Conservation (phyloP, 23 red algal genomes). For the Gracilariopsis chorda region DNA sequence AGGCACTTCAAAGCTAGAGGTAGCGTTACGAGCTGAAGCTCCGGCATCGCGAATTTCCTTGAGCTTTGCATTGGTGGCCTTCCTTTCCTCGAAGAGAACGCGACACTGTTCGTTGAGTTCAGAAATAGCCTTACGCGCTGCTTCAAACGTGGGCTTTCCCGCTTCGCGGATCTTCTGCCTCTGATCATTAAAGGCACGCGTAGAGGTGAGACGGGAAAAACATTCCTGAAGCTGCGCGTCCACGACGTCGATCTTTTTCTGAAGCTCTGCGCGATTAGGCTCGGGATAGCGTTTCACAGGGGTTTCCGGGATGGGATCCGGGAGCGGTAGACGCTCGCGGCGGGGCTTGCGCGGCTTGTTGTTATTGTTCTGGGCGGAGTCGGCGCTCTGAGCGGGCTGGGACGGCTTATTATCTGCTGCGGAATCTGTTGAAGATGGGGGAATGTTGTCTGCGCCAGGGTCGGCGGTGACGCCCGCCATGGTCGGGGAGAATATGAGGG, state of each 20-base stretch:
- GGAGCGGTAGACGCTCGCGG: constrained; percentile 59
- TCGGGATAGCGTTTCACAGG: constrained; percentile 74
- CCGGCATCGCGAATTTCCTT: constrained; percentile 52
- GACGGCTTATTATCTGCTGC: neutral
- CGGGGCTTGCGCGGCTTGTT: constrained; percentile 32
- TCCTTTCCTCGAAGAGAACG: constrained; percentile 49
- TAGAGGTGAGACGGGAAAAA: constrained; percentile 40
- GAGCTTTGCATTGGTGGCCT: constrained; percentile 33
- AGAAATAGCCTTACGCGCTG: constrained; percentile 8
- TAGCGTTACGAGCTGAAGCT: neutral
- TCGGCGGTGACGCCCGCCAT: constrained; percentile 43
- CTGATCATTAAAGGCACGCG: constrained; percentile 26
- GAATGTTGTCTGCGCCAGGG: neutral
- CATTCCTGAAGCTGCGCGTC: constrained; percentile 48
- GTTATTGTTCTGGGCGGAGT: neutral
- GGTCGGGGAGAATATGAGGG: neutral
- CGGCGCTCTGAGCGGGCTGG: neutral
- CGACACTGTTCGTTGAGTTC: constrained; percentile 47
- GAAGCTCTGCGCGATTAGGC: constrained; percentile 55
- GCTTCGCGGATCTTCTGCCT: constrained; percentile 56
- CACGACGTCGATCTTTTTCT: constrained; percentile 20
- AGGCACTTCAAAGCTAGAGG: neutral
- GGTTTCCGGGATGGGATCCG: constrained; percentile 60
- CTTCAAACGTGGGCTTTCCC: constrained; percentile 30
- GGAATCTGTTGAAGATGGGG: neutral